phyloP scores from a whole-genome alignment of 495 filamentous ascomycete genomes.

The Saxispiralis lemnorum region DNA sequence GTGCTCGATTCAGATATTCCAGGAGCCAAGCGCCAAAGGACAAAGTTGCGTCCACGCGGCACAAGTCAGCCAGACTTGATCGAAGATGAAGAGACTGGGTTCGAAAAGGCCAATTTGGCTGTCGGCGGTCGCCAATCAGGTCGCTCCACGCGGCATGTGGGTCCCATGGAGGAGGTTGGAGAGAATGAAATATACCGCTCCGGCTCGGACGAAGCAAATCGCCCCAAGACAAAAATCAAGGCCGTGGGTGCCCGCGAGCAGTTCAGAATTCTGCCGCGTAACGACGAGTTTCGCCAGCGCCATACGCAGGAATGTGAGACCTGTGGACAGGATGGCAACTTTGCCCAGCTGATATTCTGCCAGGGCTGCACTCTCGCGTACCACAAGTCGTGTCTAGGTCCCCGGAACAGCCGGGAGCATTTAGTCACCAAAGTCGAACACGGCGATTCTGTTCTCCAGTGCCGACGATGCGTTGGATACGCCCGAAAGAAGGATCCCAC shows the following conservation, averaged over 20 bases:
- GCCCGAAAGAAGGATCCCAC: conserved; percentile 46
- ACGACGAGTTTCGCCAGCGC: conserved; percentile 42
- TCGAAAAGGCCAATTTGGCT: neutral
- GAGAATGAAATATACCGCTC: conserved; percentile 43
- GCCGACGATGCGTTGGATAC: conserved; percentile 59
- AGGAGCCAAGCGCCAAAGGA: neutral
- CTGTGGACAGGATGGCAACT: conserved; percentile 41
- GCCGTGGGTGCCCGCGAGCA: conserved; percentile 47
- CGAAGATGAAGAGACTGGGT: conserved; percentile 1
- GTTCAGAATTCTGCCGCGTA: conserved; percentile 38
- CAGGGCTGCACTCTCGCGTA: conserved; percentile 77
- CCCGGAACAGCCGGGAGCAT: conserved; percentile 58
- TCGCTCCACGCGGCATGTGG: conserved; percentile 20
- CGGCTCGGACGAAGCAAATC: conserved; percentile 21
- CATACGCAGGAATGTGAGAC: conserved; percentile 58
- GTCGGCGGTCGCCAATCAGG: conserved; percentile 19
- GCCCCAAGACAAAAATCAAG: conserved; percentile 28
- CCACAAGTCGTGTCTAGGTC: conserved; percentile 65
- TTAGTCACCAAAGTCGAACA: conserved; percentile 77
- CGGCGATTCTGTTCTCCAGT: conserved; percentile 74
- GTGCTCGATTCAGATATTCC: conserved; percentile 10
- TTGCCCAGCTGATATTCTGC: conserved; percentile 52
- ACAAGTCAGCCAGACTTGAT: too few relatives aligned
- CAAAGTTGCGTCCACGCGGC: neutral
- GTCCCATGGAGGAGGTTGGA: conserved; percentile 46